These are phyloP conservation scores for Casuarina equisetifolia DNA, from an alignment of 306 rosid species.

Conservation along the genomic window DNA sequence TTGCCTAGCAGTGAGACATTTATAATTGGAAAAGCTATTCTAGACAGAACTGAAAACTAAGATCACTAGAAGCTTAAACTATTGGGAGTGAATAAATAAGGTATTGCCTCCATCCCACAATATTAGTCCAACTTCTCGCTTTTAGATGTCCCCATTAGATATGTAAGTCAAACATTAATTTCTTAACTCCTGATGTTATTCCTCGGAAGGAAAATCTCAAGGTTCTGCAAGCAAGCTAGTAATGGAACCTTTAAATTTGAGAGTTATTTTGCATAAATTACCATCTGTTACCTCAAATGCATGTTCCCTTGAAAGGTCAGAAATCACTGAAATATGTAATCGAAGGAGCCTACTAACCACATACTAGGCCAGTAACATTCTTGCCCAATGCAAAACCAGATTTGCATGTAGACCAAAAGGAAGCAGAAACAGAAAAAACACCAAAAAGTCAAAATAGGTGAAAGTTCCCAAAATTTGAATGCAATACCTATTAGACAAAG, in stretches of 20 bases:
- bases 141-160: not conserved
- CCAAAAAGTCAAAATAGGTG: not conserved
- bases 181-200: not conserved
- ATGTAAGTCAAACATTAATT: not conserved
- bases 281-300: not conserved
- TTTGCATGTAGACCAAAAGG: not conserved
- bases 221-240: not conserved
- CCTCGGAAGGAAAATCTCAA: not conserved
- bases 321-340: not conserved
- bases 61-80: not conserved
- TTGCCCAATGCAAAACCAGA: not conserved
- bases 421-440: not conserved
- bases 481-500: not conserved
- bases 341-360: not conserved
- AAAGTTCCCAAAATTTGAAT: not conserved
- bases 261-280: not conserved
- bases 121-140: not conserved
- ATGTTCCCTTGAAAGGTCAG: not conserved
- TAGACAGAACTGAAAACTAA: not conserved
- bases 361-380: not conserved
- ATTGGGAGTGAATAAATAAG: not conserved
- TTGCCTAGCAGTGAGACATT: conserved; percentile 7
- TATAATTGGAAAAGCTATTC: conserved; percentile 2
- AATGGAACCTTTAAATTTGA: not conserved
- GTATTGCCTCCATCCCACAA: not conserved